Evolutionary conservation across 306 rosid genomes (phyloP).

Genomic region (Dalbergia cultrata): DNA sequence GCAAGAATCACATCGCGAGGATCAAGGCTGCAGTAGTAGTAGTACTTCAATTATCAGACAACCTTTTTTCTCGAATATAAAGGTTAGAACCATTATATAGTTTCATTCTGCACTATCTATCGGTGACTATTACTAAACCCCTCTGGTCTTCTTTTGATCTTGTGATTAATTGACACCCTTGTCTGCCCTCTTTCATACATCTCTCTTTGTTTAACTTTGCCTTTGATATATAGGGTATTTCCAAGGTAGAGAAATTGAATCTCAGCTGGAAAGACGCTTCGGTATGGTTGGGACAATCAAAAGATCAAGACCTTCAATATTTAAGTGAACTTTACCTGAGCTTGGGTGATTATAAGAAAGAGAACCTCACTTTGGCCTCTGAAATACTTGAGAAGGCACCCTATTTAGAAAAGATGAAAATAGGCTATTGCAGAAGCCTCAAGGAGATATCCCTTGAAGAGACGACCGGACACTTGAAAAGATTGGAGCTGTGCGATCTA

Average conservation of each 20-base stretch:
- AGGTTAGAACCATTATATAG: neutral
- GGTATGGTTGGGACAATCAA: neutral
- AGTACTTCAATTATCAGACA: neutral
- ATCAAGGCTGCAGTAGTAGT: too few relatives aligned
- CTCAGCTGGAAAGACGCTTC: neutral
- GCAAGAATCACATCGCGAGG: neutral
- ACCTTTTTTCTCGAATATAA: neutral
- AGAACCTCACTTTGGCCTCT: neutral
- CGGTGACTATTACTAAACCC: too few relatives aligned
- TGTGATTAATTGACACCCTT: neutral
- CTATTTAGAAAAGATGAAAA: neutral
- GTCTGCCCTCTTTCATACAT: too few relatives aligned
- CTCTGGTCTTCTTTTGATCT: neutral
- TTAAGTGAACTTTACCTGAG: neutral
- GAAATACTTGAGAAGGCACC: neutral
- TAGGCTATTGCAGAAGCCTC: rapidly evolving
- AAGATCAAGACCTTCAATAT: neutral
- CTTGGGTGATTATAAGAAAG: neutral
- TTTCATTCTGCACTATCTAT: too few relatives aligned
- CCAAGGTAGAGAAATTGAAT: neutral
- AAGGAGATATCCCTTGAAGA: neutral
- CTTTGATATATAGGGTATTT: constrained; percentile 23
- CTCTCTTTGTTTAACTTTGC: neutral
- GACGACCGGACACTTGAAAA: neutral
- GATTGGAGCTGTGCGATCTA: rapidly evolving